Base-by-base conservation (phyloP, 352 stramenopile genomes). In the Globisporangium cederbergense region DNA sequence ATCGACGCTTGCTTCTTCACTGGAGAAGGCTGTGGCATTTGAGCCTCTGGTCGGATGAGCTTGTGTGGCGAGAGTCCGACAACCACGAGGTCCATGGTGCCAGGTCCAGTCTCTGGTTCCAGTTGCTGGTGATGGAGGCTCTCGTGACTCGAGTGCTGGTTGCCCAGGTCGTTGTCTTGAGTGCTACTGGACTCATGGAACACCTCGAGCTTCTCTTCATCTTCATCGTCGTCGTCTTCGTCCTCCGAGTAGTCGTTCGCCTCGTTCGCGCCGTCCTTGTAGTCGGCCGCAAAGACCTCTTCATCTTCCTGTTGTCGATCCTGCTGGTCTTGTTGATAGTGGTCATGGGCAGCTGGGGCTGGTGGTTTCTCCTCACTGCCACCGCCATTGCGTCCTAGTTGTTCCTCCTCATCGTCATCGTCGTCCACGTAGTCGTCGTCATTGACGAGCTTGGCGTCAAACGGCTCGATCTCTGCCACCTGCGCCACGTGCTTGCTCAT, bases 141-240 rank as follows among this genome's bases (percentile, higher is more conserved):
- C 16, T 60, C 55, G 13, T 46, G n/a, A 55, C 56, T 62, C 38
- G 50, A 60, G 22, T 42, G 53, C 57, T 75, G 57, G 46, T 74
- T 76, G 20, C 60, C 47, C 22, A 22, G 30, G n/a, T 58, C 51
- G 40, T 70, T 50, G 0, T 59, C 40, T 20, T 18, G 40, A 8
- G 13, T 46, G 32, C 11, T 46, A n/a, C 11, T 58, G 22, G 59
- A 43, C 8, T 70, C 59, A 0, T 38, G 61, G 49, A 88, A 88
- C 49, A 85, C 69, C 52, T 88, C 81, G 16, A 83, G 43, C 20
- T 72, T 73, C 4, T 81, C 77, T 0, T 75, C 65, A 0, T 82
- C 73, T 1, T 86, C 74, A 10, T 74, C 60, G 11, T 69, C 66
- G 1, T 62, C 62, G 5, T 66, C 58, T 6, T 56, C 36, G 43